Base-by-base conservation (phyloP, 768 basidiomycete genomes). In the Mycena alexandri region DNA sequence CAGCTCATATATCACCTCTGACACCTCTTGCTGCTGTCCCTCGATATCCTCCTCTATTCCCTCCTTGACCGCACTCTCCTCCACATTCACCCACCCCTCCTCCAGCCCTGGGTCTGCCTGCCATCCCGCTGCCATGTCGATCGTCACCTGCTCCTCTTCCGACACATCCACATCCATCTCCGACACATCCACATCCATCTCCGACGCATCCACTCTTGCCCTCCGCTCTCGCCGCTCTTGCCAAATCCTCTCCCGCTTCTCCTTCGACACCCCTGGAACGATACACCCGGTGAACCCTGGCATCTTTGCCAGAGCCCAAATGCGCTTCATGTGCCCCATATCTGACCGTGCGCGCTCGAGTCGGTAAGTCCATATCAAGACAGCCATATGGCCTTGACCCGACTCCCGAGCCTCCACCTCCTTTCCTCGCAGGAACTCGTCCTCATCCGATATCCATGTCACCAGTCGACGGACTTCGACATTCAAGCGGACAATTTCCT, bases 401-500 rank as follows among this genome's bases (percentile, higher is more conserved):
- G 25, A 21, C 3, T 19, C 42, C 24, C 36, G 14, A 1, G 25
- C 24, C 51, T 55, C 53, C 6, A 14, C 16, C 38, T 63, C 62
- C 7, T 36, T 24, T 11, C 22, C 6, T 7, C 24, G 43, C 17
- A 64, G 54, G 47, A 57, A 56, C 11, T 16, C 16, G n/a, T 54
- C 38, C 24, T 75, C 68, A n/a, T 75, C 74, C 10, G 22, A 16
- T 8, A 76, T 63, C 41, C 60, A 75, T 0, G 69, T 75, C 8
- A 60, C 48, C 0, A 78, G 34, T 0, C 71, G 57, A 0, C 21
- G 47, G 10, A 78, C 67, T 54, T 78, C 75, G 14, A 76, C 48
- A 53, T 78, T 72, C 1, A 75, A 63, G 6, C 69, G 22, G 1
- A 33, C 19, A 9, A 77, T 70, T 38, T 76, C 77, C 61, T 78